A percentile compares a stretch with the other conserved stretches of the same genome.
Conservation (phyloP, 495 filamentous ascomycete species). For the Beverwykella pulmonaria region DNA sequence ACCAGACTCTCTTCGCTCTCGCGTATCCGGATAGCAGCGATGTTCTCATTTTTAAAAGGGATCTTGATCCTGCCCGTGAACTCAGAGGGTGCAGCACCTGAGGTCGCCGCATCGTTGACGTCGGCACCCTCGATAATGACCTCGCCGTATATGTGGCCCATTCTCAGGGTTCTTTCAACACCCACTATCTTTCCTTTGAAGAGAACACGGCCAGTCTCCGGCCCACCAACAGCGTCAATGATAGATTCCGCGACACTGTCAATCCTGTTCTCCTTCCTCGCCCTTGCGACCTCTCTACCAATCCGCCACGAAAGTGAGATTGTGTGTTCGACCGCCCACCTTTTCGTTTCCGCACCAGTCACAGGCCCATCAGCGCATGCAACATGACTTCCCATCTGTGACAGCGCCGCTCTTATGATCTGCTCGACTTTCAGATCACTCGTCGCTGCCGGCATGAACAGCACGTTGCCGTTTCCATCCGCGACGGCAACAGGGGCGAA, state of each 20-base stretch:
- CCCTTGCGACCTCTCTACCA: slow-evolving; percentile 56
- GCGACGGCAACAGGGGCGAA: slow-evolving; percentile 41
- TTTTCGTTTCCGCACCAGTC: slow-evolving; percentile 54
- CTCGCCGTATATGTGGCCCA: slow-evolving; percentile 59
- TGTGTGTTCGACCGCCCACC: slow-evolving; percentile 57
- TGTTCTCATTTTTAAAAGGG: slow-evolving; percentile 69
- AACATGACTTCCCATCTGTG: slow-evolving; percentile 41
- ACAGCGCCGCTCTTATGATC: slow-evolving; percentile 37
- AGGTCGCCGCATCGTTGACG: slow-evolving; percentile 33
- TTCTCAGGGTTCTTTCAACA: slow-evolving; percentile 58
- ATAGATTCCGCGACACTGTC: slow-evolving; percentile 59
- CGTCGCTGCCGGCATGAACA: slow-evolving; percentile 49
- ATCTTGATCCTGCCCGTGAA: slow-evolving; percentile 53
- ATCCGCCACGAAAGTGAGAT: slow-evolving; percentile 58
- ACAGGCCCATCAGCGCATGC: slow-evolving; percentile 55
- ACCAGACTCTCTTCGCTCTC: slow-evolving; percentile 37
- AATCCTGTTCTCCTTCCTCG: slow-evolving; percentile 52
- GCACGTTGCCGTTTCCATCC: slow-evolving; percentile 55
- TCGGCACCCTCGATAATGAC: slow-evolving; percentile 56
- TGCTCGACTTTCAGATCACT: slow-evolving; percentile 42
- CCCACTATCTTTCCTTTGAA: slow-evolving; percentile 65
- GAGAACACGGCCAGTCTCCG: slow-evolving; percentile 55
- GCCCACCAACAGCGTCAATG: slow-evolving; percentile 59
- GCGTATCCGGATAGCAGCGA: slow-evolving; percentile 52
- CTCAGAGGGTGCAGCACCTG: slow-evolving; percentile 8